These are phyloP conservation scores for Quillaja saponaria DNA, from an alignment of 306 rosid genomes.

Conservation along the genomic window DNA sequence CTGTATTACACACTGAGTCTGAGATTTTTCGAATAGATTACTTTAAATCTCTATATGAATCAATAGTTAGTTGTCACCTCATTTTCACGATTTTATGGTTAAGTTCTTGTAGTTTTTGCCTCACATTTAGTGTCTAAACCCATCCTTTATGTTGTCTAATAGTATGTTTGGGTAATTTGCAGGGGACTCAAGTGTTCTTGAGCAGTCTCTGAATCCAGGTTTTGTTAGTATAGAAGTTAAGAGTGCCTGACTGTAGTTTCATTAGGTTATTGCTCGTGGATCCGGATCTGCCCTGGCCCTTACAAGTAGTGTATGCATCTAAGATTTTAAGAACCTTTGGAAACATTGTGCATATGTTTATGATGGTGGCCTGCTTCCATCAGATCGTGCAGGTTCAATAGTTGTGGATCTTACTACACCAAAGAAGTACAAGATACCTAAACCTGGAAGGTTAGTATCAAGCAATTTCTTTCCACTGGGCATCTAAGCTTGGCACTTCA, in stretches of 20 bases:
- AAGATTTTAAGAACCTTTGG: slow-evolving; percentile 83
- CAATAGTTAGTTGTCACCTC: background rate
- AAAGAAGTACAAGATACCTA: slow-evolving; percentile 70
- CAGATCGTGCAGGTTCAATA: slow-evolving; percentile 87
- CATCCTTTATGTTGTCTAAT: slow-evolving; percentile 19
- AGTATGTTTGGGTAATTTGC: slow-evolving; percentile 40
- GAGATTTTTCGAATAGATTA: background rate
- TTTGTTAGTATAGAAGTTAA: slow-evolving; percentile 80
- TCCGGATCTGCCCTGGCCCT: slow-evolving; percentile 81
- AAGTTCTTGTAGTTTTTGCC: background rate
- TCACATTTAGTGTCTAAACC: background rate
- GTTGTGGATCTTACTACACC: slow-evolving; percentile 73
- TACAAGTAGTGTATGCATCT: slow-evolving; percentile 79
- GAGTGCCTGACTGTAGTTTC: slow-evolving; percentile 88
- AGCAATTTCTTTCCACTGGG: background rate
- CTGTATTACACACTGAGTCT: too few species aligned
- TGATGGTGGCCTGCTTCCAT: slow-evolving; percentile 81
- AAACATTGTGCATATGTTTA: slow-evolving; percentile 78
- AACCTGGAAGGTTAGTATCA: slow-evolving; percentile 82
- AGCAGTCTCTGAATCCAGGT: slow-evolving; percentile 85
- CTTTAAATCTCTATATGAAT: background rate
- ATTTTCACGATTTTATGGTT: background rate
- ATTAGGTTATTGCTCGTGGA: slow-evolving; percentile 67
- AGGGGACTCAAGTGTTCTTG: slow-evolving; percentile 86
- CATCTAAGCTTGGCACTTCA: slow-evolving; percentile 5